Evolutionary conservation across 108 stramenopile genomes (phyloP), one percentile per base, ranked within the genome.

Genomic region (Aurantiochytrium sp.): DNA sequence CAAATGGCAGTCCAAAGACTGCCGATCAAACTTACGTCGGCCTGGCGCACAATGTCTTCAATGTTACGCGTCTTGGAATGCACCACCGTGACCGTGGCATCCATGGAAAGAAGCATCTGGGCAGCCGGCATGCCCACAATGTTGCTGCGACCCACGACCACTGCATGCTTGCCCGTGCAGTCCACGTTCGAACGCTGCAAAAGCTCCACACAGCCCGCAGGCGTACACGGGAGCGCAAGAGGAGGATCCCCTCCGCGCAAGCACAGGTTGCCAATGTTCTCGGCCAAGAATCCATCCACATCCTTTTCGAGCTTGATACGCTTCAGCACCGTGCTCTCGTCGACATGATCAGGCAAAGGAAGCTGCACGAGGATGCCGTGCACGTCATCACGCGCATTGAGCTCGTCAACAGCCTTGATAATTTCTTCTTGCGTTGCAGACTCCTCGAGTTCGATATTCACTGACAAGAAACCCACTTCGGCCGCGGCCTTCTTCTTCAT

Each of bases 301-400:
- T 99, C 99, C 92, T 99, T 98, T 55, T 92, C 91, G 0, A 95
- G 96, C 47, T 51, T n/a, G 58, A 94, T 94, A 4, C 94, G 92
- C 44, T 93, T 71, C 72, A 97, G 93, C 44, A 98, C 96, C 44
- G 60, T 90, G 23, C 91, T 88, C 89, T 98, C 97, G 90, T 97
- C 91, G 53, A 98, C 94, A 76, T 98, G 96, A 12, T 87, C 71
- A 4, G 99, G 99, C 16, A 99, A 89, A 3, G 99, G 99, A 47
- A 99, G 93, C 93, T 99, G 99, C 5, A 99, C 97, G 59, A 99
- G 93, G 87, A 99, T 99, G 4, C 98, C 98, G 90, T 99, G 97
- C 29, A 99, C 96, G 23, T 91, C 89, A 16, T 87, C 51, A 87
- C 97, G 94, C 5, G 89, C 94, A 87, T 98, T 99, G 72, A 97